Conservation (phyloP, 148 eudicot species). For the Polygonum aviculare region DNA sequence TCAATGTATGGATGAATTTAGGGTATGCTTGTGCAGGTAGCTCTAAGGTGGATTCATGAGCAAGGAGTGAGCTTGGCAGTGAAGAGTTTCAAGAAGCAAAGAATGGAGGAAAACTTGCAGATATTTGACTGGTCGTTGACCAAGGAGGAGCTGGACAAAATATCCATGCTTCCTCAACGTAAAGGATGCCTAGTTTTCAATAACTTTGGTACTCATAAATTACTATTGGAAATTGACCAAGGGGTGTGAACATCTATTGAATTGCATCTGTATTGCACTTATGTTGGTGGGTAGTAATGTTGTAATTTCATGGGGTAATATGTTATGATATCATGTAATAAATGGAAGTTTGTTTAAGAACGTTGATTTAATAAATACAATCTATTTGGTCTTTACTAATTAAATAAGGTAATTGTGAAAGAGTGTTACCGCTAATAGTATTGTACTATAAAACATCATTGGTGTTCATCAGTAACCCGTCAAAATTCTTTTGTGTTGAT, state of each 20-base stretch:
- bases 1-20: neutral
- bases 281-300: too few species aligned
- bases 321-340: too few species aligned
- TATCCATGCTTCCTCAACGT: conserved; percentile 10
- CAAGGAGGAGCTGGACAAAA: conserved; percentile 6
- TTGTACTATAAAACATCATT: too few species aligned
- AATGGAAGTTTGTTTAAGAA: too few species aligned
- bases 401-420: too few species aligned
- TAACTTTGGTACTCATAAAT: neutral
- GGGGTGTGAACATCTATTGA: conserved; percentile 1
- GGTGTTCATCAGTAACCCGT: too few species aligned
- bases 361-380: too few species aligned
- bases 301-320: too few species aligned
- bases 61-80: conserved; percentile 7
- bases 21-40: neutral
- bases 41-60: conserved; percentile 13
- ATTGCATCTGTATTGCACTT: too few species aligned
- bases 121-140: conserved; percentile 13
- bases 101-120: conserved; percentile 14
- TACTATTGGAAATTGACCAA: conserved; percentile 5
- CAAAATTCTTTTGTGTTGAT: too few species aligned
- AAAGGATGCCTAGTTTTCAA: conserved; percentile 7
- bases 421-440: too few species aligned
- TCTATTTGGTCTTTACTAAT: too few species aligned
- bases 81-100: conserved; percentile 7